Base-by-base conservation (phyloP, 306 rosid genomes). In the Cicer cuneatum region DNA sequence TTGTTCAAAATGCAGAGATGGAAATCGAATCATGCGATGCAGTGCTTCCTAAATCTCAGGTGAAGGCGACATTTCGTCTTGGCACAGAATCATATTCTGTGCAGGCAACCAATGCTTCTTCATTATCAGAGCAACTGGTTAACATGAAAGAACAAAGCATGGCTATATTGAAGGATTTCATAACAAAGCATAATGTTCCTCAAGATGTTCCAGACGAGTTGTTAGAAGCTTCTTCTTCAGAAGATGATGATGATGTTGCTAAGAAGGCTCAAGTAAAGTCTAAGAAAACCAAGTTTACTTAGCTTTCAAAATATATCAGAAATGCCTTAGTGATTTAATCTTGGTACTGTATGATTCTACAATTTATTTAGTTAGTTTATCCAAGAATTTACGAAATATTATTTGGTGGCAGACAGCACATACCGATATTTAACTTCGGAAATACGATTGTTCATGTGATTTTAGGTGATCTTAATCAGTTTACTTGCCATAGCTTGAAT, bases 141-240 rank as follows among this genome's bases (percentile, higher is more conserved):
- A 86, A 82, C 6, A n/a, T 84, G 78, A 93, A 91, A 80, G 96
- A 84, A 75, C 81, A 88, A 66, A 87, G 92, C 85, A 88, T 91
- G 98, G 33, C 58, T 16, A 72, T 91, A 52, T 74, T 91, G 89
- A 89, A 91, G 90, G 94, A 89, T 35, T 93, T 84, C 88, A 91
- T 91, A 67, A 93, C 96, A 73, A 89, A 54, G 84, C 86, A 93
- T 74, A 91, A 89, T 84, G 90, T 80, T 83, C 92, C 96, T 54
- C 87, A 85, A 8, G 96, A 93, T 29, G 89, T 93, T 16, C 94
- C 98, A 0, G 92, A 93, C 51, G 97, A 91, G 72, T 73, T 81
- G n/a, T 79, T 77, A 61, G 98, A 86, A 79, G 73, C 76, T 49
- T 85, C 87, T 53, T 87, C 87, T 58, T 90, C 93, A 1, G 93